These are phyloP conservation scores for Annulohypoxylon bovei DNA, from an alignment of 495 filamentous ascomycete genomes.

Conservation along the genomic window DNA sequence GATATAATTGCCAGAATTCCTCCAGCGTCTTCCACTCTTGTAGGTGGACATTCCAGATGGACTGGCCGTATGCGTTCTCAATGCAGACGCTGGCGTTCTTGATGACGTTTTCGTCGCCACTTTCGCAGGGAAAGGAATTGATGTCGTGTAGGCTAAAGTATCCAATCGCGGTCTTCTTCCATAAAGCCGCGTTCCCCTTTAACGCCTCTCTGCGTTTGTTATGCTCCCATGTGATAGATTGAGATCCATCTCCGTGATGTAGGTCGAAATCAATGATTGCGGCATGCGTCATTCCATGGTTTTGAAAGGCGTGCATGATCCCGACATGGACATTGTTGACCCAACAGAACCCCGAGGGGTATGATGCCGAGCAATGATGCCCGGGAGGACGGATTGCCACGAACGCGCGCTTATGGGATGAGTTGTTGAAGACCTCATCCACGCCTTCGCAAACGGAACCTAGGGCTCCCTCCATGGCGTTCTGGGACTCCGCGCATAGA, in stretches of 20 bases:
- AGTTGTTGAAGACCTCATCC: constrained; percentile 76
- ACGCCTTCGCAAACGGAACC: constrained; percentile 92
- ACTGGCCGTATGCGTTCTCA: constrained; percentile 90
- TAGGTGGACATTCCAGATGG: constrained; percentile 95
- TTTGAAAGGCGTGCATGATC: constrained; percentile 85
- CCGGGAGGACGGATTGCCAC: constrained; percentile 85
- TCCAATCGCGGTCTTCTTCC: constrained; percentile 86
- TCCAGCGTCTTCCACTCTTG: constrained; percentile 81
- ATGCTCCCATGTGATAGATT: constrained; percentile 88
- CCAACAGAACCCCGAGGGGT: constrained; percentile 97
- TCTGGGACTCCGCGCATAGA: constrained; percentile 81
- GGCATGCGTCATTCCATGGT: constrained; percentile 88
- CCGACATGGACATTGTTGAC: constrained; percentile 98
- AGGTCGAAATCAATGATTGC: constrained; percentile 98
- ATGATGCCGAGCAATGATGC: constrained; percentile 89
- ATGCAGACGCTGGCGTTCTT: constrained; percentile 91
- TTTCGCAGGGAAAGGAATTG: constrained; percentile 95
- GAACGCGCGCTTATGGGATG: constrained; percentile 76
- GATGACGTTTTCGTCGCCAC: constrained; percentile 87
- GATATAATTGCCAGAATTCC: constrained; percentile 91
- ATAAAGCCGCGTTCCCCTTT: constrained; percentile 72
- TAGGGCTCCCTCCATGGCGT: constrained; percentile 88
- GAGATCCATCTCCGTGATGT: constrained; percentile 95
- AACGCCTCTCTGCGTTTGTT: constrained; percentile 68
- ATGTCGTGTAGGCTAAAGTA: constrained; percentile 98